Conservation (phyloP, 345 rosid species). For the Arabidopsis arenosa region DNA sequence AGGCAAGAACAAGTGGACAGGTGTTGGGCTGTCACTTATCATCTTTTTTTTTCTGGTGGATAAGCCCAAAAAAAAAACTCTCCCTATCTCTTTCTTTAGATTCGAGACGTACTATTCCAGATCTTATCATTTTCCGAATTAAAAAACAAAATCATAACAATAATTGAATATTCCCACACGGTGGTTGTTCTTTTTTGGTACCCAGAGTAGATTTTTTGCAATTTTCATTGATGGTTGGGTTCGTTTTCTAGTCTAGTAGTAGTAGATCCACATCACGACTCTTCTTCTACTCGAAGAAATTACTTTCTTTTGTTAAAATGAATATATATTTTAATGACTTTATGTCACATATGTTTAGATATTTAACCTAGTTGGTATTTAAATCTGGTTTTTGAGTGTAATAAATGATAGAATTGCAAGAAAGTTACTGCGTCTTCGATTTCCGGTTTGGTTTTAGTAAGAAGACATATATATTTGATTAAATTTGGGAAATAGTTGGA, state of each 20-base stretch:
- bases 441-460: not conserved
- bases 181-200: not conserved
- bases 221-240: too few relatives aligned
- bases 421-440: not conserved
- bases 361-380: too few relatives aligned
- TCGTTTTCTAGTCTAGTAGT: too few relatives aligned
- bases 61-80: conserved; percentile 28
- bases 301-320: too few relatives aligned
- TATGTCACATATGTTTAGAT: too few relatives aligned
- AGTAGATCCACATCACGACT: too few relatives aligned
- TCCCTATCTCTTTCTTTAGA: conserved; percentile 23
- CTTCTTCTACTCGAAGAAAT: too few relatives aligned
- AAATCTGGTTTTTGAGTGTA: not conserved
- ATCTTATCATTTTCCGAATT: conserved; percentile 13
- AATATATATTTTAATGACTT: too few relatives aligned
- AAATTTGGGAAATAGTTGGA: not conserved
- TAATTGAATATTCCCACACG: not conserved
- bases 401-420: not conserved
- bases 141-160: conserved; percentile 8
- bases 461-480: not conserved
- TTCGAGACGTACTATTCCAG: conserved; percentile 14
- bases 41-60: conserved; percentile 32
- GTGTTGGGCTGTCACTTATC: conserved; percentile 41
- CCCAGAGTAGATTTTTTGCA: too few relatives aligned
- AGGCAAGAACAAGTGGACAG: conserved; percentile 37